Evolutionary conservation across 1,139 yeast genomes (phyloP), one percentile per base, ranked within the genome.

Genomic region (Lodderomyces pseudojiufengensis): DNA sequence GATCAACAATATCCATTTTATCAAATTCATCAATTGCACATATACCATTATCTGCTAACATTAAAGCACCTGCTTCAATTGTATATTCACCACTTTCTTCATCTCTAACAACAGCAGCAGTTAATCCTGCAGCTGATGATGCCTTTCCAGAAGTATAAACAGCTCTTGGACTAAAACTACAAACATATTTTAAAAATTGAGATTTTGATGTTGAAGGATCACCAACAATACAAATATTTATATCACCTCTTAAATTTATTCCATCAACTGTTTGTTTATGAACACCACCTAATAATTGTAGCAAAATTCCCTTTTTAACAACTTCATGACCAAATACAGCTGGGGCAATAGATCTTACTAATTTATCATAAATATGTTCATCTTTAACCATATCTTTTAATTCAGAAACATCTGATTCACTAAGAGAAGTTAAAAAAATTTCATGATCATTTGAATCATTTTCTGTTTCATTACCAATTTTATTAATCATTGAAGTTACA

Each of bases 1-100:
- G 98, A 61, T 94, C 98, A 4, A 80, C 65, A 33, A 92, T 61
- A 60, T 92, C 97, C 98, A 92, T 92, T 68, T 94, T 92, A 60
- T 92, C 99, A 52, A 92, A 92, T 63, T 92, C 99, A 58, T 92
- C 99, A 61, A 92, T 92, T 45, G 97, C 95, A 72, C 99, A 92
- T 44, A 92, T 86, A 44, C 99, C 99, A 56, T 92, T 94, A 62
- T 92, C 99, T 1, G 98, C 98, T 47, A 92, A 73, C 99, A 92
- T 92, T 42, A 92, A 71, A 2, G 99, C 99, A 58, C 99, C 99
- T 1, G 98, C 99, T 59, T 92, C 99, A 45, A 92, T 94, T 1
- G 98, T 92, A 52, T 84, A 88, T 55, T 92, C 98, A 29, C 97
- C 96, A 51, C 95, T 86, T 58, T 92, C 99, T 62, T 94, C 98